Percentiles rank a stretch among this genome's conserved stretches.
Evolutionary conservation across 371 early-diverging fungal species (phyloP).

Genomic region (Ordospora colligata): DNA sequence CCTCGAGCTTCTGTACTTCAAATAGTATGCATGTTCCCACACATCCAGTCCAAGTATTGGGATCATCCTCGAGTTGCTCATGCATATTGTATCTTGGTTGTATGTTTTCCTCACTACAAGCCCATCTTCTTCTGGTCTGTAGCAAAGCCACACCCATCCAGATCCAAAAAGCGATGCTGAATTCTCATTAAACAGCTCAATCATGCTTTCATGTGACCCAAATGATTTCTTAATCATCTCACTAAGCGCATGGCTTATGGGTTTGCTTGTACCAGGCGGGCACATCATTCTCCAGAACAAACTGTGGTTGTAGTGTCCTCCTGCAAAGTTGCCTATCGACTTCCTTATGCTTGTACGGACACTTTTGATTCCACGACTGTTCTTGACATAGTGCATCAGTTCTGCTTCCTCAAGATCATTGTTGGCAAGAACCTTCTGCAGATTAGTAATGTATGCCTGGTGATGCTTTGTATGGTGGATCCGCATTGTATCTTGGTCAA

Average conservation of each 20-base stretch:
- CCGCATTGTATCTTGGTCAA: slow-evolving; percentile 76
- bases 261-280: slow-evolving; percentile 66
- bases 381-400: slow-evolving; percentile 63
- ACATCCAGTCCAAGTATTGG: slow-evolving; percentile 87
- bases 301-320: slow-evolving; percentile 91
- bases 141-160: slow-evolving; percentile 93
- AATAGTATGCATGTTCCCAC: slow-evolving; percentile 94
- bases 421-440: slow-evolving; percentile 64
- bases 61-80: slow-evolving; percentile 63
- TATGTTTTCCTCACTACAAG: slow-evolving; percentile 75
- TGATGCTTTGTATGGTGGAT: slow-evolving; percentile 91
- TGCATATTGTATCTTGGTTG: slow-evolving; percentile 79
- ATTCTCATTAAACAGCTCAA: slow-evolving; percentile 68
- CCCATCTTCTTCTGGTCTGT: slow-evolving; percentile 68
- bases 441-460: slow-evolving; percentile 67
- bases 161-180: slow-evolving; percentile 81
- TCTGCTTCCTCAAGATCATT: background rate
- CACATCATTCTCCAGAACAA: slow-evolving; percentile 86
- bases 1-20: slow-evolving; percentile 87
- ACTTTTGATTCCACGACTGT: slow-evolving; percentile 61
- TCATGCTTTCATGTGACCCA: slow-evolving; percentile 74
- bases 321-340: slow-evolving; percentile 76
- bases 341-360: slow-evolving; percentile 69
- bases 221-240: slow-evolving; percentile 71
- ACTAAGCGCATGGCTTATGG: slow-evolving; percentile 61